Evolutionary conservation across 2,329 filamentous ascomycete genomes (phyloP).

Genomic region (Fusarium proliferatum): DNA sequence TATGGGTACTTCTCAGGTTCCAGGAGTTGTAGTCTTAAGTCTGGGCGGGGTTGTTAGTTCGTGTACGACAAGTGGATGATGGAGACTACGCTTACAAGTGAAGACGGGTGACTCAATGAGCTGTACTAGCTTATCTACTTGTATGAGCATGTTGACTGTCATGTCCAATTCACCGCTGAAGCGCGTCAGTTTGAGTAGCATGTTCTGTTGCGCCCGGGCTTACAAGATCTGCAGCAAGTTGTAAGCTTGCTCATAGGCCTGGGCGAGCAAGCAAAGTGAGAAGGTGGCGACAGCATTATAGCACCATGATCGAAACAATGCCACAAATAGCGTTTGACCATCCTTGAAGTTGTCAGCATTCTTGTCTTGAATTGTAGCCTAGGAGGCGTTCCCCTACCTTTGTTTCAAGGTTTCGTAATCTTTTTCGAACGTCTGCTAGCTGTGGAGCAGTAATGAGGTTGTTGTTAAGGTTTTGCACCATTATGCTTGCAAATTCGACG

Average conservation of each 20-base stretch:
- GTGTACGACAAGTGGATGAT: not conserved
- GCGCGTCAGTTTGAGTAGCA: not conserved
- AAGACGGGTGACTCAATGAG: slow-evolving; percentile 97
- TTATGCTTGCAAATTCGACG: slow-evolving; percentile 98
- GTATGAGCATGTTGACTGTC: slow-evolving; percentile 98
- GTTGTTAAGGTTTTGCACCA: slow-evolving; percentile 99
- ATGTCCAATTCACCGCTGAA: slow-evolving; percentile 94
- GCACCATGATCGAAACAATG: slow-evolving; percentile 96
- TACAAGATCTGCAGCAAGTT: slow-evolving; percentile 96
- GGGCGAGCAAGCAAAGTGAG: slow-evolving; percentile 91
- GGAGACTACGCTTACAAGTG: slow-evolving; percentile 76
- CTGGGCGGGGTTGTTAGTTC: slow-evolving; percentile 56
- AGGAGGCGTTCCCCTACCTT: slow-evolving; percentile 61
- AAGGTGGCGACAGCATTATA: slow-evolving; percentile 99
- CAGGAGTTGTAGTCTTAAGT: slow-evolving; percentile 91
- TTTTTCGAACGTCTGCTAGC: slow-evolving; percentile 87
- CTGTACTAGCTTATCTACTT: slow-evolving; percentile 98
- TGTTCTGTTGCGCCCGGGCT: slow-evolving; percentile 41
- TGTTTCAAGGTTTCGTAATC: slow-evolving; percentile 89
- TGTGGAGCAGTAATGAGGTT: slow-evolving; percentile 98
- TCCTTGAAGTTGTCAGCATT: slow-evolving; percentile 65
- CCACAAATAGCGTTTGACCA: slow-evolving; percentile 93
- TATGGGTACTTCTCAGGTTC: slow-evolving; percentile 96
- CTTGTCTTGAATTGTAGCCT: not conserved
- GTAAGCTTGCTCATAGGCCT: slow-evolving; percentile 98